phyloP scores from a whole-genome alignment of 306 rosid species.

The Mimosa bimucronata region DNA sequence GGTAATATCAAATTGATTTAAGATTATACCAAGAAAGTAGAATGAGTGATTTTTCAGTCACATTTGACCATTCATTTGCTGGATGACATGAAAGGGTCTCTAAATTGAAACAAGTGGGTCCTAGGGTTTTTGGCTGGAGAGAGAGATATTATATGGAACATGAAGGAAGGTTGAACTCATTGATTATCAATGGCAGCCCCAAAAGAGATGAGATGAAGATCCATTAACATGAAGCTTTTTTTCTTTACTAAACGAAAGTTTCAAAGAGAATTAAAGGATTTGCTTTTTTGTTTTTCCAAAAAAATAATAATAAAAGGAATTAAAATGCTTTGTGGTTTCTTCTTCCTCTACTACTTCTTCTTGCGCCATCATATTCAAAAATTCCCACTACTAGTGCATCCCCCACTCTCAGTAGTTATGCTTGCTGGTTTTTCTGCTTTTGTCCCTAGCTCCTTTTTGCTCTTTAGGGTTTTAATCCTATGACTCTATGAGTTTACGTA shows the following conservation, averaged over 20 bases:
- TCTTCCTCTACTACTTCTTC: not conserved
- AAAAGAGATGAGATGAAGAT: not conserved
- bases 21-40: slow-evolving; percentile 27
- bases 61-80: slow-evolving; percentile 58
- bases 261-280: slow-evolving; percentile 13
- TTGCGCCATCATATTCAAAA: not conserved
- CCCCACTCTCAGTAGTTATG: slow-evolving; percentile 21
- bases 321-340: not conserved
- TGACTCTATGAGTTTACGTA: not conserved
- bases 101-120: slow-evolving; percentile 43
- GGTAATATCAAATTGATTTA: too few relatives aligned
- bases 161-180: slow-evolving; percentile 28
- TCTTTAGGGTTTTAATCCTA: not conserved
- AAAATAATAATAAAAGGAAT: too few relatives aligned
- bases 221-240: not conserved
- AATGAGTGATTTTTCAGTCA: slow-evolving; percentile 40
- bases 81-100: slow-evolving; percentile 48
- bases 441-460: not conserved
- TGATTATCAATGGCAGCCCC: not conserved
- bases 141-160: slow-evolving; percentile 38
- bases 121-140: not conserved
- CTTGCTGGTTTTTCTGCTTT: not conserved
- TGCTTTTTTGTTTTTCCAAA: not conserved
- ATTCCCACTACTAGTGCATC: not conserved
- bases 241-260: not conserved